A percentile compares a stretch with the other conserved stretches of the same genome.
Evolutionary conservation across 148 eudicot species (phyloP).

Genomic region (Oxyria digyna): DNA sequence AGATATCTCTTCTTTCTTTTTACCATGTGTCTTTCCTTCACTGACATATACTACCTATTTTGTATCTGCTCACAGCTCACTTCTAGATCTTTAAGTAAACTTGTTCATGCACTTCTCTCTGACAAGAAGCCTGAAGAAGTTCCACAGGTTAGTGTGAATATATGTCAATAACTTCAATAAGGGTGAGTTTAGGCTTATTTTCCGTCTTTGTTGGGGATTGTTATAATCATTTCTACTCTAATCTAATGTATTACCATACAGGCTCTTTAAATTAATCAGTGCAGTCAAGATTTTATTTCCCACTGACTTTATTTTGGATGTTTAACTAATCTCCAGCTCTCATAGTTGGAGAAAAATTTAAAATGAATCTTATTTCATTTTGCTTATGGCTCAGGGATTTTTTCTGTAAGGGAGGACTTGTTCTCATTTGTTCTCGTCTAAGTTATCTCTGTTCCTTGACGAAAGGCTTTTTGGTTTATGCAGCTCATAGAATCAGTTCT

Average conservation of each 20-base stretch:
- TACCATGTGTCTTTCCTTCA: background rate
- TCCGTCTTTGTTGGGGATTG: background rate
- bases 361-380: background rate
- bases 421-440: background rate
- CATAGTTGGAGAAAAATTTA: background rate
- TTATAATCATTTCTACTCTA: background rate
- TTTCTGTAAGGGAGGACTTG: background rate
- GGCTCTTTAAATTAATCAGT: background rate
- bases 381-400: background rate
- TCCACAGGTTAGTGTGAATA: conserved; percentile 53
- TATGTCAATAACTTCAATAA: background rate
- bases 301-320: background rate
- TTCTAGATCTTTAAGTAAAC: conserved; percentile 63
- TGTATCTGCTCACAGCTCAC: conserved; percentile 34
- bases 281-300: background rate
- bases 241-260: no score
- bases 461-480: conserved; percentile 3
- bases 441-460: background rate
- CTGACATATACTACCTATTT: background rate
- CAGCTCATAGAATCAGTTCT: conserved; percentile 70
- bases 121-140: conserved; percentile 94
- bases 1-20: background rate
- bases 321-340: background rate
- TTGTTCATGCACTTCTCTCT: conserved; percentile 63
- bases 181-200: background rate